phyloP scores from a whole-genome alignment of 352 stramenopile genomes.

The Phytophthora crassamura region DNA sequence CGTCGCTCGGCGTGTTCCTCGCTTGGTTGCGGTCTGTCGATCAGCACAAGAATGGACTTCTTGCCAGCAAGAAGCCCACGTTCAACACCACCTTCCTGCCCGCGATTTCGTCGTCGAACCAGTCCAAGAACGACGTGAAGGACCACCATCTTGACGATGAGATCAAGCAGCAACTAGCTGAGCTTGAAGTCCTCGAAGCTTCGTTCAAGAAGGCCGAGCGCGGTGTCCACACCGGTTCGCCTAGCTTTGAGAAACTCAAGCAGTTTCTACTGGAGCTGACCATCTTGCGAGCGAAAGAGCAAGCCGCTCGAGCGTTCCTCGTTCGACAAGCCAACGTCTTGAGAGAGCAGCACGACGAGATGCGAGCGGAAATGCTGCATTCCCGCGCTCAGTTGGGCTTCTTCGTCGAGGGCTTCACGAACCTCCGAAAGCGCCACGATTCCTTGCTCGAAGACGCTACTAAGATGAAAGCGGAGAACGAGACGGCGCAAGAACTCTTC shows the following conservation, averaged over 20 bases:
- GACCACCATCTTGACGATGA: slow-evolving; percentile 71
- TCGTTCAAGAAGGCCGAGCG: slow-evolving; percentile 74
- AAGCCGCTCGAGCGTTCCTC: slow-evolving; percentile 60
- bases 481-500: slow-evolving; percentile 64
- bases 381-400: slow-evolving; percentile 75
- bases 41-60: slow-evolving; percentile 25
- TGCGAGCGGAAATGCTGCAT: slow-evolving; percentile 69
- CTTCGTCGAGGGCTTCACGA: slow-evolving; percentile 80
- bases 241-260: slow-evolving; percentile 84
- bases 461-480: slow-evolving; percentile 65
- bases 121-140: slow-evolving; percentile 35
- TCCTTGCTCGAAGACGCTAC: slow-evolving; percentile 60
- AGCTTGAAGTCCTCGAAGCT: slow-evolving; percentile 56
- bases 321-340: slow-evolving; percentile 59
- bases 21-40: slow-evolving; percentile 57
- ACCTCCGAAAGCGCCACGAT: slow-evolving; percentile 71
- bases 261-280: slow-evolving; percentile 70
- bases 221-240: slow-evolving; percentile 55
- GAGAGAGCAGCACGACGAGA: slow-evolving; percentile 55
- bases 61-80: slow-evolving; percentile 39
- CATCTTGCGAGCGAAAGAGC: slow-evolving; percentile 62
- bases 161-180: slow-evolving; percentile 44
- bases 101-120: slow-evolving; percentile 34
- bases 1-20: slow-evolving; percentile 73
- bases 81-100: slow-evolving; percentile 80